Percentiles rank a stretch among this genome's conserved stretches.
Conservation (phyloP, 345 rosid genomes). For the Hevea brasiliensis region DNA sequence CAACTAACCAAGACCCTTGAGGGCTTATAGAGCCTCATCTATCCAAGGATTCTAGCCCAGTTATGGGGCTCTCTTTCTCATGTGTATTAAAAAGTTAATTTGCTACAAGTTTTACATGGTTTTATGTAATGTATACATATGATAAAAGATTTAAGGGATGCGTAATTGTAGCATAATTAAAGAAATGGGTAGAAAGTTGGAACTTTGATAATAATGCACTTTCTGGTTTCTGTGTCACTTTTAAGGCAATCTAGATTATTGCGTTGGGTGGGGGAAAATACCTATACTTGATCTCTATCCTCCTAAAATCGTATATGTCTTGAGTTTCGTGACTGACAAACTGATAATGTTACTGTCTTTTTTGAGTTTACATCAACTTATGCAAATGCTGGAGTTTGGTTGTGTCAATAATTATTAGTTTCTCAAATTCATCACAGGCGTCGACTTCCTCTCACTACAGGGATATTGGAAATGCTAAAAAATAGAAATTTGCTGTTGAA, state of each 20-base stretch:
- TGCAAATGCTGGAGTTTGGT: too few species aligned
- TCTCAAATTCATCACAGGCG: not conserved
- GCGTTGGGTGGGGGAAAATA: not conserved
- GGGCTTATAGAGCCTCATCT: too few species aligned
- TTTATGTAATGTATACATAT: conserved; percentile 37
- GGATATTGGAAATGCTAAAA: too few species aligned
- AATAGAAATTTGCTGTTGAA: too few species aligned
- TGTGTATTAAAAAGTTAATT: conserved; percentile 25
- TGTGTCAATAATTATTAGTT: too few species aligned
- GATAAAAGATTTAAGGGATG: conserved; percentile 28
- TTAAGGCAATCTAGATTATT: conserved; percentile 1
- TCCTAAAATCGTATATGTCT: not conserved
- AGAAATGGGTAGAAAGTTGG: conserved; percentile 25
- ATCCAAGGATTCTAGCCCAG: too few species aligned
- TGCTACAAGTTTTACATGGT: conserved; percentile 31
- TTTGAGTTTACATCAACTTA: too few species aligned
- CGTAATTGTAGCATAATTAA: conserved; percentile 35
- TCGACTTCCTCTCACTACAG: not conserved
- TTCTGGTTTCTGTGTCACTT: not conserved
- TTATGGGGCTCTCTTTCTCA: not conserved
- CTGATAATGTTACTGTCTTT: too few species aligned
- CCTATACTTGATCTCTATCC: not conserved
- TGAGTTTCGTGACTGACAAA: too few species aligned
- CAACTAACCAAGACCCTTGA: too few species aligned
- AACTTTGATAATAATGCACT: conserved; percentile 8